Conservation (phyloP, 1,139 yeast genomes). For the Diutina sp. region DNA sequence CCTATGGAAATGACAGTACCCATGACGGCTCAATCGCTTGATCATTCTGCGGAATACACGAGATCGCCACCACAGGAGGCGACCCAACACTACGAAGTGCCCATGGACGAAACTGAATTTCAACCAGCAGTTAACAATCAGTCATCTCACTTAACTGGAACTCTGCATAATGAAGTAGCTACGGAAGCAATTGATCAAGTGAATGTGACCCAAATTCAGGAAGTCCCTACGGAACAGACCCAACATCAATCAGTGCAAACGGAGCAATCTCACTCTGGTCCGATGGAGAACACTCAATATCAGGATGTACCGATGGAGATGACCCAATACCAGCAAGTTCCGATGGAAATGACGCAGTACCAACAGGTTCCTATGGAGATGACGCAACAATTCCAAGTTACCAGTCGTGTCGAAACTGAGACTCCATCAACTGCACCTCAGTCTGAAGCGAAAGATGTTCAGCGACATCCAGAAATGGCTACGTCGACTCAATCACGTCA, state of each 20-base stretch:
- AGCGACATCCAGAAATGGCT: not conserved
- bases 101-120: not conserved
- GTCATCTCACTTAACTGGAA: not conserved
- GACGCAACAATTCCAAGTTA: not conserved
- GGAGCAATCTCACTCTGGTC: not conserved
- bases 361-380: not conserved
- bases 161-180: not conserved
- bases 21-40: not conserved
- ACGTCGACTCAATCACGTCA: not conserved
- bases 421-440: not conserved
- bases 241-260: not conserved
- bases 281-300: not conserved
- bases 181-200: not conserved
- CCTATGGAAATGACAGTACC: not conserved
- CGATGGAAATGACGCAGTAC: not conserved
- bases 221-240: not conserved
- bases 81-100: not conserved
- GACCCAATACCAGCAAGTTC: not conserved
- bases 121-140: not conserved
- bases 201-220: not conserved
- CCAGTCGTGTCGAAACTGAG: not conserved
- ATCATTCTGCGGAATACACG: not conserved
- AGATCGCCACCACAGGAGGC: not conserved
- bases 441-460: not conserved
- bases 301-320: not conserved